Percentiles rank a stretch among this genome's conserved stretches.
These are phyloP conservation scores for Paraconiothyrium sp. DNA, from an alignment of 2,329 filamentous ascomycete species.

Conservation along the genomic window DNA sequence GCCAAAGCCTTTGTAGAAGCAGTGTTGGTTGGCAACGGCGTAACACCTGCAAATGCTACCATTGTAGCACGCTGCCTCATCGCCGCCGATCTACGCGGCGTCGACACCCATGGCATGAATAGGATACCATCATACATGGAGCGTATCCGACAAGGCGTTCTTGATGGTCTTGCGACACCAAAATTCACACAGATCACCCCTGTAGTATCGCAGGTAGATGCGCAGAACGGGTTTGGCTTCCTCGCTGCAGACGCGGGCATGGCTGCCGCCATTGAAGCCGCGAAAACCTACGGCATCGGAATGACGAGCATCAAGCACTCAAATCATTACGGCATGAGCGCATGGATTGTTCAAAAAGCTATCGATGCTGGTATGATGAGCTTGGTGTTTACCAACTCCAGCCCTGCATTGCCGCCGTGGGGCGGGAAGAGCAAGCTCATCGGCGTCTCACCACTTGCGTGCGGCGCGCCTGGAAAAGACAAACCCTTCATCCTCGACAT, in stretches of 20 bases:
- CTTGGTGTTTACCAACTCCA: conserved; percentile 69
- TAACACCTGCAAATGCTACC: conserved; percentile 65
- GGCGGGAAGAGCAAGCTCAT: conserved; percentile 74
- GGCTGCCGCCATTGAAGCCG: conserved; percentile 72
- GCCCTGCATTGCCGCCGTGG: conserved; percentile 76
- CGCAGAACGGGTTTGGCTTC: conserved; percentile 78
- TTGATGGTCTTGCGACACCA: conserved; percentile 69
- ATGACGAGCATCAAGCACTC: conserved; percentile 79
- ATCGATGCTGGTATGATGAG: conserved; percentile 73
- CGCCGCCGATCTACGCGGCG: conserved; percentile 78
- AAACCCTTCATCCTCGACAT: conserved; percentile 78
- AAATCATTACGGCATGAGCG: conserved; percentile 86
- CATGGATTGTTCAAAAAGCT: conserved; percentile 82
- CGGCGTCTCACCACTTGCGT: conserved; percentile 78
- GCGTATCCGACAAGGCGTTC: conserved; percentile 74
- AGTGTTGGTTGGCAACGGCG: conserved; percentile 69
- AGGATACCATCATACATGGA: conserved; percentile 81
- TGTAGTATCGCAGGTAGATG: conserved; percentile 74
- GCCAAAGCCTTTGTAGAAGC: conserved; percentile 58
- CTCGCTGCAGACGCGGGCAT: conserved; percentile 74
- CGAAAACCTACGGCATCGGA: conserved; percentile 72
- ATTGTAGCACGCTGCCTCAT: conserved; percentile 75
- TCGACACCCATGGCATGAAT: conserved; percentile 82
- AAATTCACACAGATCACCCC: conserved; percentile 71
- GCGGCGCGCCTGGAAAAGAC: conserved; percentile 72